phyloP scores from a whole-genome alignment of 805 yeast species.

The Cyberlindnera petersonii region DNA sequence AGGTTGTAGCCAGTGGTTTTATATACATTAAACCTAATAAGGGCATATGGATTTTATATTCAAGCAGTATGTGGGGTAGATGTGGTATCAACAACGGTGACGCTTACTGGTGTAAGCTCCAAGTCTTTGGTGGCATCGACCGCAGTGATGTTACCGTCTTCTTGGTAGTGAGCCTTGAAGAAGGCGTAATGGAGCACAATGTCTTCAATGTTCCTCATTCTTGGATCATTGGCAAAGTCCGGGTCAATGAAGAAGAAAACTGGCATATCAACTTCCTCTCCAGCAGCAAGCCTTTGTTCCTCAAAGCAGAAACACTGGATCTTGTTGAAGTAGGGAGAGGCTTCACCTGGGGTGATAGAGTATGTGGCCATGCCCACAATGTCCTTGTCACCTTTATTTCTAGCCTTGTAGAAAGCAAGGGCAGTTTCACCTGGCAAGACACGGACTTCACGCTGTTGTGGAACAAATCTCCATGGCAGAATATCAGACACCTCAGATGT shows the following conservation, averaged over 20 bases:
- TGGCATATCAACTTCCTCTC: slow-evolving; percentile 99
- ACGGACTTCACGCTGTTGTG: slow-evolving; percentile 89
- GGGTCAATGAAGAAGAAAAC: slow-evolving; percentile 96
- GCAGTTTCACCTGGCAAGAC: slow-evolving; percentile 98
- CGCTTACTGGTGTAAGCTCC: slow-evolving; percentile 23
- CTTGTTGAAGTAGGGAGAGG: slow-evolving; percentile 93
- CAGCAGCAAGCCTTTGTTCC: slow-evolving; percentile 89
- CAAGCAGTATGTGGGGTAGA: background rate
- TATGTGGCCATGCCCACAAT: slow-evolving; percentile 98
- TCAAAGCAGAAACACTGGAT: slow-evolving; percentile 98
- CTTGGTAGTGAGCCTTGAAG: slow-evolving; percentile 55
- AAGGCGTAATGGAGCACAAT: slow-evolving; percentile 89
- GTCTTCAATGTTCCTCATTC: slow-evolving; percentile 86
- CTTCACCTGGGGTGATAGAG: slow-evolving; percentile 93
- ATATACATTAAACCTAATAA: background rate
- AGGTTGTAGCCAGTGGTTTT: background rate
- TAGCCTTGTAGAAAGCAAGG: slow-evolving; percentile 89
- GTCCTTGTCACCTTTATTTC: slow-evolving; percentile 78
- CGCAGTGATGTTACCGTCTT: slow-evolving; percentile 34
- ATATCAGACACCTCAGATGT: slow-evolving; percentile 89
- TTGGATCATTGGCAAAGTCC: slow-evolving; percentile 88
- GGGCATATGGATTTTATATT: background rate
- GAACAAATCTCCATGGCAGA: slow-evolving; percentile 92
- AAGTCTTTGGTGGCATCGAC: slow-evolving; percentile 26
- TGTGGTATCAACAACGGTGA: slow-evolving; percentile 10